Percentiles rank a stretch among this genome's conserved stretches.
phyloP scores from a whole-genome alignment of 495 filamentous ascomycete species.

The Daldinia vernicosa region DNA sequence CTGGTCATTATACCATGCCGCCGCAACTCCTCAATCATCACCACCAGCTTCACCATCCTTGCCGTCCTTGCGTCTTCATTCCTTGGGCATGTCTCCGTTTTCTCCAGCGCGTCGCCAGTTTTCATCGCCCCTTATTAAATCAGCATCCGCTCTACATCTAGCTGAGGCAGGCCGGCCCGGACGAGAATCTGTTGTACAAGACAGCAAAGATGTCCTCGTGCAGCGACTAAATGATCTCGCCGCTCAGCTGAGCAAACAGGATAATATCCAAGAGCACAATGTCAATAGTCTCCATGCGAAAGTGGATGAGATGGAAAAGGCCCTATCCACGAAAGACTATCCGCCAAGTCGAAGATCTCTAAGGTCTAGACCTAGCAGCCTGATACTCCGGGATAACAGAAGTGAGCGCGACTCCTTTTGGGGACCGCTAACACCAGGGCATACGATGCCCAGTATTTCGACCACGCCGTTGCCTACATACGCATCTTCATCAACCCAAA shows the following conservation, averaged over 20 bases:
- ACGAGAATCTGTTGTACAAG: slow-evolving; percentile 46
- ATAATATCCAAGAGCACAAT: slow-evolving; percentile 40
- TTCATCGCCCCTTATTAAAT: slow-evolving; percentile 37
- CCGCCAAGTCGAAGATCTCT: slow-evolving; percentile 17
- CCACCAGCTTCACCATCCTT: slow-evolving; percentile 43
- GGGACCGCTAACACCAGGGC: slow-evolving; percentile 32
- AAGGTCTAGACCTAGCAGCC: slow-evolving; percentile 31
- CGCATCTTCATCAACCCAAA: slow-evolving; percentile 31
- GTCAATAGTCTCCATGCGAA: slow-evolving; percentile 52
- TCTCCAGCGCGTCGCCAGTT: slow-evolving; percentile 46
- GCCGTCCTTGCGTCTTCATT: slow-evolving; percentile 47
- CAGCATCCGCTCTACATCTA: slow-evolving; percentile 37
- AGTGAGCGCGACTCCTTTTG: slow-evolving; percentile 32
- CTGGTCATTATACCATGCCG: slow-evolving; percentile 23
- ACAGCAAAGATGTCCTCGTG: slow-evolving; percentile 59
- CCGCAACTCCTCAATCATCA: slow-evolving; percentile 35
- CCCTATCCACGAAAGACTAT: slow-evolving; percentile 40
- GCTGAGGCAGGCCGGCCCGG: slow-evolving; percentile 19
- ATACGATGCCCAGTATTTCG: slow-evolving; percentile 31
- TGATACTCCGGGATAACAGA: slow-evolving; percentile 19
- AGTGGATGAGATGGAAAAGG: slow-evolving; percentile 58
- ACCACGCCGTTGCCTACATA: slow-evolving; percentile 24
- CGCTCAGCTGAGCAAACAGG: slow-evolving; percentile 45
- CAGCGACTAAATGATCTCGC: slow-evolving; percentile 60
- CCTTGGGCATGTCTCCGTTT: slow-evolving; percentile 49